phyloP scores from a whole-genome alignment of 164 flowering plant species.

The Magnolia kwangsiensis region DNA sequence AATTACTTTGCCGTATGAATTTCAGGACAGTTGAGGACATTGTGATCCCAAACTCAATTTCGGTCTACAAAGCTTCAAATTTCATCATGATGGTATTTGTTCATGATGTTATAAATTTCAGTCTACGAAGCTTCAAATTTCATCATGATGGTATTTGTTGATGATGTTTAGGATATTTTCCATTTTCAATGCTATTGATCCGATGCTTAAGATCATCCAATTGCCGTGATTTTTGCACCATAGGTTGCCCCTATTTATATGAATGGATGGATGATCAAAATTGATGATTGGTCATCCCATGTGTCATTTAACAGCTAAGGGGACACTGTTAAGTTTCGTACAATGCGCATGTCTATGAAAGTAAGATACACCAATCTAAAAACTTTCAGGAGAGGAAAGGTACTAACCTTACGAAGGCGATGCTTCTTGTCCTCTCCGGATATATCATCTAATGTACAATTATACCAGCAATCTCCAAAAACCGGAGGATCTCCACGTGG shows the following conservation, averaged over 20 bases:
- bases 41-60: neutral
- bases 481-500: slow-evolving; percentile 90
- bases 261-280: neutral
- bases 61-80: neutral
- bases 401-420: slow-evolving; percentile 81
- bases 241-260: no score
- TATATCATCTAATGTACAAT: slow-evolving; percentile 89
- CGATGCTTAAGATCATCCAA: no score
- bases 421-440: slow-evolving; percentile 83
- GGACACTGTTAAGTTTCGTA: no score
- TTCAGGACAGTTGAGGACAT: neutral
- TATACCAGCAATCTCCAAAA: slow-evolving; percentile 97
- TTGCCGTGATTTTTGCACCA: no score
- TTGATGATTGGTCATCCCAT: neutral
- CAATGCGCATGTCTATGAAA: no score
- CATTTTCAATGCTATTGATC: no score
- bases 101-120: neutral
- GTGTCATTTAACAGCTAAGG: neutral
- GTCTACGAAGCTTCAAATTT: neutral
- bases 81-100: neutral
- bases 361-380: neutral
- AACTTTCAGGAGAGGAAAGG: neutral
- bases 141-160: neutral
- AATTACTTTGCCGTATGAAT: neutral
- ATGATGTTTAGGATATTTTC: neutral